Evolutionary conservation across 768 basidiomycete species (phyloP).

Genomic region (Tephrocybe rancida): DNA sequence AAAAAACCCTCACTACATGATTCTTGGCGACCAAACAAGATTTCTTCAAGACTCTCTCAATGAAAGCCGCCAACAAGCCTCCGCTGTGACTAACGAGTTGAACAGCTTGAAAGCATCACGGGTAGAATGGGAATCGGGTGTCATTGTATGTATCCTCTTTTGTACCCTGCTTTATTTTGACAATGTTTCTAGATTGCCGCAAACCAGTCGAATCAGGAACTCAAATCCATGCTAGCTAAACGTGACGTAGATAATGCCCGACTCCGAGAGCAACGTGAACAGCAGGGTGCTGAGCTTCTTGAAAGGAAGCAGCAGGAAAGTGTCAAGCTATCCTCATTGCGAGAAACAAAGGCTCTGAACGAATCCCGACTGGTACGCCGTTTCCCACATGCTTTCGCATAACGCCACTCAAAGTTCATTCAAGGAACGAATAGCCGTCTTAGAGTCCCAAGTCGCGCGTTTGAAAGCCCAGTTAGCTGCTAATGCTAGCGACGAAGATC

Average conservation of each 20-base stretch:
- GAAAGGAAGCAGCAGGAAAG: conserved; percentile 71
- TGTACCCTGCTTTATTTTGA: conserved; percentile 11
- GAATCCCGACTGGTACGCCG: conserved; percentile 57
- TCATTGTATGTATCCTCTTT: conserved; percentile 37
- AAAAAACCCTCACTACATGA: conserved; percentile 56
- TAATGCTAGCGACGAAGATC: conserved; percentile 65
- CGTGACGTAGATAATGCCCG: conserved; percentile 69
- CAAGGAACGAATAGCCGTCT: conserved; percentile 71
- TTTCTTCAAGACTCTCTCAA: conserved; percentile 42
- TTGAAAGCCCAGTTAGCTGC: conserved; percentile 81
- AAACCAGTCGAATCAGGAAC: conserved; percentile 60
- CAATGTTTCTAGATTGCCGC: conserved; percentile 31
- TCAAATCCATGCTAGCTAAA: conserved; percentile 59
- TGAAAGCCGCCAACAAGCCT: conserved; percentile 41
- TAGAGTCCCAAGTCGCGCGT: conserved; percentile 74
- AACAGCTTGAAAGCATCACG: conserved; percentile 37
- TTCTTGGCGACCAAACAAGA: conserved; percentile 56
- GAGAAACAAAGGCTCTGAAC: conserved; percentile 67
- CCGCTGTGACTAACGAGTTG: conserved; percentile 46
- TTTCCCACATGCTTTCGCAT: conserved; percentile 6
- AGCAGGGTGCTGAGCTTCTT: conserved; percentile 59
- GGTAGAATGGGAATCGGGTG: conserved; percentile 48
- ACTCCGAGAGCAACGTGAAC: conserved; percentile 74
- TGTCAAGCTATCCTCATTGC: conserved; percentile 56
- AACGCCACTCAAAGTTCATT: conserved; percentile 9